Evolutionary conservation across 2,329 filamentous ascomycete genomes (phyloP).

Genomic region (Fusarium transvaalense): DNA sequence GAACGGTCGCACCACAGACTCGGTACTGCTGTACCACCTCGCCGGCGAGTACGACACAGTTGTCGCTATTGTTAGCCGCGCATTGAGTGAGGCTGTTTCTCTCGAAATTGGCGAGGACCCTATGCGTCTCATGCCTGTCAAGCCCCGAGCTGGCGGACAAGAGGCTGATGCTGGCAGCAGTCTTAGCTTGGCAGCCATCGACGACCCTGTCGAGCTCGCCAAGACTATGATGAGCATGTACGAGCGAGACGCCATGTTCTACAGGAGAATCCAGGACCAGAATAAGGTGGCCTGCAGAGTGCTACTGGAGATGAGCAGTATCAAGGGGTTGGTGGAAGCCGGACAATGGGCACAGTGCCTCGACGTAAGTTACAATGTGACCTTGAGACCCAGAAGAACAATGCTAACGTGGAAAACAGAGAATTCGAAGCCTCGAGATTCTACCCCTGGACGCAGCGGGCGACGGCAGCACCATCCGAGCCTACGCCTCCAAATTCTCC

Average conservation of each 20-base stretch:
- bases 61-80: slow-evolving; percentile 88
- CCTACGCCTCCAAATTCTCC: slow-evolving; percentile 83
- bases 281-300: slow-evolving; percentile 69
- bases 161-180: slow-evolving; percentile 64
- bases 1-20: slow-evolving; percentile 91
- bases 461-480: slow-evolving; percentile 82
- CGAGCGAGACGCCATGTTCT: slow-evolving; percentile 71
- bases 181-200: slow-evolving; percentile 70
- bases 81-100: slow-evolving; percentile 89
- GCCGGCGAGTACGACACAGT: slow-evolving; percentile 96
- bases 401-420: slow-evolving; percentile 60
- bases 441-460: slow-evolving; percentile 82
- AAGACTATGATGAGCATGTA: slow-evolving; percentile 74
- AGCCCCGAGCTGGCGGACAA: slow-evolving; percentile 69
- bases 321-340: slow-evolving; percentile 68
- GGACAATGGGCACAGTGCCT: slow-evolving; percentile 69
- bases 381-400: background rate
- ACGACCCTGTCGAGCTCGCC: slow-evolving; percentile 71
- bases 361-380: slow-evolving; percentile 62
- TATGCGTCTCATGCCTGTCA: slow-evolving; percentile 82
- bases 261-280: slow-evolving; percentile 67
- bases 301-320: slow-evolving; percentile 71
- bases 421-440: slow-evolving; percentile 80
- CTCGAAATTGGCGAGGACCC: slow-evolving; percentile 87
- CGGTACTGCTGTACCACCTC: slow-evolving; percentile 92